phyloP scores from a whole-genome alignment of 2,329 filamentous ascomycete species.

The Polychaeton citri region DNA sequence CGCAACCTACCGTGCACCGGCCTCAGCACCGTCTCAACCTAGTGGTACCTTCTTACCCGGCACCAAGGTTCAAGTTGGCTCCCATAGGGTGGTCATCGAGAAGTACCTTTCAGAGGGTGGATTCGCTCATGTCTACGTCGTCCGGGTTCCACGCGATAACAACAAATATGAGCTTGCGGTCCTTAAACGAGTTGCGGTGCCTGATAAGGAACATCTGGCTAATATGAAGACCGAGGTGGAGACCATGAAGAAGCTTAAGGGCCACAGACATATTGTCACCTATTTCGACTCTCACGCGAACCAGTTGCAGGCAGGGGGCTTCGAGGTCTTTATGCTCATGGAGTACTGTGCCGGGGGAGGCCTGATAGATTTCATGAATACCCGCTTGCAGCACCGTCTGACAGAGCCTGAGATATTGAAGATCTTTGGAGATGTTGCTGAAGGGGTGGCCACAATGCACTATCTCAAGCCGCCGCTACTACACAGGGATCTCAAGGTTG shows the following conservation, averaged over 20 bases:
- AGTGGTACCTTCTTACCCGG: slow-evolving; percentile 78
- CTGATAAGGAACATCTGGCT: slow-evolving; percentile 85
- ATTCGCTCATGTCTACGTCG: slow-evolving; percentile 96
- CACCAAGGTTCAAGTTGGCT: slow-evolving; percentile 92
- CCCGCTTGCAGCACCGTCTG: slow-evolving; percentile 82
- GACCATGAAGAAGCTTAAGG: slow-evolving; percentile 99
- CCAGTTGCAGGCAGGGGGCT: slow-evolving; percentile 80
- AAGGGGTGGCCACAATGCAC: slow-evolving; percentile 97
- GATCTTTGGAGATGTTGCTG: slow-evolving; percentile 91
- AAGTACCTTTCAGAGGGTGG: slow-evolving; percentile 97
- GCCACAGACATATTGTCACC: slow-evolving; percentile 88
- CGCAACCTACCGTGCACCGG: slow-evolving; percentile 1
- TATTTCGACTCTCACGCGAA: slow-evolving; percentile 98
- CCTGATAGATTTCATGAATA: slow-evolving; percentile 99
- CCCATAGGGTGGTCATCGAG: slow-evolving; percentile 84
- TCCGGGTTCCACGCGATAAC: slow-evolving; percentile 66
- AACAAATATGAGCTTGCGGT: slow-evolving; percentile 72
- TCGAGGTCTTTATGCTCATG: slow-evolving; percentile 97
- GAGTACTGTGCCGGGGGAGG: slow-evolving; percentile 92
- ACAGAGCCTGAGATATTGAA: slow-evolving; percentile 95
- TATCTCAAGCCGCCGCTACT: slow-evolving; percentile 89
- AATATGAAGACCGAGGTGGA: slow-evolving; percentile 98
- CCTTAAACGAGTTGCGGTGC: slow-evolving; percentile 87
- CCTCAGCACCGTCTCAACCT: slow-evolving; percentile 18
- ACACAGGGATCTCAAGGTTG: slow-evolving; percentile 91